Conservation (phyloP, 257 asterid genomes). For the Solanum medicagineum region DNA sequence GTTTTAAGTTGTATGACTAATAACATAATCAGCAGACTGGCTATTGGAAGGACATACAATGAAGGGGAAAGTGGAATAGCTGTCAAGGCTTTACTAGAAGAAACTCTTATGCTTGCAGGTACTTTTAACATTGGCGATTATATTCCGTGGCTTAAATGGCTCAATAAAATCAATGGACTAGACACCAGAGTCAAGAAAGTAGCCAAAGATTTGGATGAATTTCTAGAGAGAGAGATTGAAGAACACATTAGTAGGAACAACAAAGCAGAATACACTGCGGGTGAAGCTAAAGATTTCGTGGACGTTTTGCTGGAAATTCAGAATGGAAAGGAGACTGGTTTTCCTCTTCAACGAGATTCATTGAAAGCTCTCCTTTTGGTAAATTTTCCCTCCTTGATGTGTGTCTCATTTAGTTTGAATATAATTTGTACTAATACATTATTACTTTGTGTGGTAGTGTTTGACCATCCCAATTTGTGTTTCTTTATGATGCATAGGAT, state of each 20-base stretch:
- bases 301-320: slow-evolving; percentile 34
- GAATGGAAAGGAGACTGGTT: neutral
- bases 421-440: too few species aligned
- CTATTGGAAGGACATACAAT: slow-evolving; percentile 1
- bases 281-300: slow-evolving; percentile 15
- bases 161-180: slow-evolving; percentile 15
- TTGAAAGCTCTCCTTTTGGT: neutral
- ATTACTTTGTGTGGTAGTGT: too few species aligned
- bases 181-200: slow-evolving; percentile 8
- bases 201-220: slow-evolving; percentile 14
- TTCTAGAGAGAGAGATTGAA: slow-evolving; percentile 18
- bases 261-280: neutral
- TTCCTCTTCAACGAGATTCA: neutral
- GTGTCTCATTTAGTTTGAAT: too few species aligned
- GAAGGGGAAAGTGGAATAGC: neutral
- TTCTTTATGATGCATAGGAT: slow-evolving; percentile 13
- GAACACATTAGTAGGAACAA: slow-evolving; percentile 5
- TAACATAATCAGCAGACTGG: neutral
- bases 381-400: too few species aligned
- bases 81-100: neutral
- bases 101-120: slow-evolving; percentile 8
- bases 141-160: slow-evolving; percentile 33
- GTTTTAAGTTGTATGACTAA: neutral
- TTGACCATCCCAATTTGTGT: neutral
- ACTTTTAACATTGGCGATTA: slow-evolving; percentile 9